Evolutionary conservation across 768 basidiomycete species (phyloP), one percentile per base, ranked within the genome.

Genomic region (Multifurca ochricompacta): DNA sequence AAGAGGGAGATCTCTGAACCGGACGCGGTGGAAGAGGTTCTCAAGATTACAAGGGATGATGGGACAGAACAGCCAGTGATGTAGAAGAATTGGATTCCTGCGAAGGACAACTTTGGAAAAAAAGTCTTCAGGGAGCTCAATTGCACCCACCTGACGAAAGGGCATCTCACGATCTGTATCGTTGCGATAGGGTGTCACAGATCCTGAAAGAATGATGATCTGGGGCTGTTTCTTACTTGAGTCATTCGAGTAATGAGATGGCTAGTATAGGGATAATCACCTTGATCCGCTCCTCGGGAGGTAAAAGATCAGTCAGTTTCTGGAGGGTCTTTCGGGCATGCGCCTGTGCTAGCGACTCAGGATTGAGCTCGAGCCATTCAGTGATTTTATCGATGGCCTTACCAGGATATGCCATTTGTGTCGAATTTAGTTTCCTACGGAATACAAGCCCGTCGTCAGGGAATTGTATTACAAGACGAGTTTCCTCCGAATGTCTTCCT

Each of bases 41-140:
- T 69, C 8, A 87, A 69, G 18, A 92, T 69, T 11, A 92, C 68
- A 59, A 79, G 81, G 1, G 87, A 83, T 0, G 77, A 76, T 0
- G 91, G 87, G 4, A 91, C 75, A 43, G 74, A 72, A 69, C 87
- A 91, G 48, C 90, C 92, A 0, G 88, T 80, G 14, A 95, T 74
- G 66, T 91, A 95, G 70, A 79, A 84, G 66, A 95, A 95, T 95
- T 95, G 62, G 85, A 85, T 68, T 93, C 91, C 71, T 77, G 63
- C 8, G 13, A 18, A 9, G 30, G 27, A 30, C 1, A n/a, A n/a
- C n/a, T n/a, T n/a, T n/a, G n/a, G 11, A 23, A 41, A 9, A 34
- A 10, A 18, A 56, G 72, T 71, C 40, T 60, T 19, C 23, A 36
- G 19, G 23, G 19, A 18, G 35, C 11, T n/a, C 7, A 48, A n/a